Evolutionary conservation across 495 filamentous ascomycete genomes (phyloP), one percentile per base, ranked within the genome.

Genomic region (Penicillium macrosclerotiorum): DNA sequence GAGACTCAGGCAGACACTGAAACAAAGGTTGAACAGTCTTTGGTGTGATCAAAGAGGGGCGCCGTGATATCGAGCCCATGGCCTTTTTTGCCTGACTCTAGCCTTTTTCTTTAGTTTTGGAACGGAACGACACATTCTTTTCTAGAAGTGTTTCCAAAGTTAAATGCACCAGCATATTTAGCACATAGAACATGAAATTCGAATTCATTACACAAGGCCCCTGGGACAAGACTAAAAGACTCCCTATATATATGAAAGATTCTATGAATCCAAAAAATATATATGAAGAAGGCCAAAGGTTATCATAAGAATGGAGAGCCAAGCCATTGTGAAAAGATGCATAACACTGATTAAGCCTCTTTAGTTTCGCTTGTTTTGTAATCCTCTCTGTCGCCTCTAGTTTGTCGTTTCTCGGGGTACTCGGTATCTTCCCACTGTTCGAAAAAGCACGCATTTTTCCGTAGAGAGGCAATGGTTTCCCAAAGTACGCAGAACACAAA

Each of bases 391-490:
- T n/a, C n/a, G n/a, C 20, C 30, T 2, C 6, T 27, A 11, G 27
- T 26, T 9, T 18, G 27, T 6, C 6, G 12, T 8, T 25, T 33
- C 16, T 63, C 61, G 7, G 65, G 65, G 45, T 65, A 67, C 14
- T 56, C 37, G 3, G 55, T 67, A 34, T 69, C 52, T 6, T 43
- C 51, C 64, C 66, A 69, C 13, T 24, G 46, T 36, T 69, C 66
- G 53, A 60, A 67, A 36, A 69, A 48, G 32, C 50, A 47, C 12
- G 58, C 58, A 9, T 55, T 60, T 13, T 53, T 48, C 25, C 49
- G 53, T 4, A 69, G 42, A n/a, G 59, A 64, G 7, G 55, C 55
- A 13, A 65, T 49, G 25, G 59, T 69, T 42, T 69, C 66, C 64
- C 62, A 67, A 0, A 69, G 35, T 4, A 62, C 8, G 19, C 55